Evolutionary conservation across 2,329 filamentous ascomycete genomes (phyloP).

Genomic region (Phyllosticta paracitricarpa): DNA sequence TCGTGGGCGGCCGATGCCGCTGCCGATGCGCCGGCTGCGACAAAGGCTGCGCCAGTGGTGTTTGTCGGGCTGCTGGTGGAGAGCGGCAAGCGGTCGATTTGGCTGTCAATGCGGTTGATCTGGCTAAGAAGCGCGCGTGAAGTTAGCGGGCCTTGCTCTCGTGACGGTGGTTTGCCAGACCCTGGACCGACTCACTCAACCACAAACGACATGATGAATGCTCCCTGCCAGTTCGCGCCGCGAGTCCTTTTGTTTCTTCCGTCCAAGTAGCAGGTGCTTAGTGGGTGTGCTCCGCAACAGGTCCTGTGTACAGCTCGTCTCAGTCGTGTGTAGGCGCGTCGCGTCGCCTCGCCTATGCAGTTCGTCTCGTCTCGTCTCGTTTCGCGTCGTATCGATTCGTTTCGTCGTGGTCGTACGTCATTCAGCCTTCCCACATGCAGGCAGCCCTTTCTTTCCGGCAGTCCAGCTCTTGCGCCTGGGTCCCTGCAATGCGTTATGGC

Average conservation of each 20-base stretch:
- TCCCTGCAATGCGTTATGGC: too few relatives aligned
- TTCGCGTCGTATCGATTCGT: not conserved
- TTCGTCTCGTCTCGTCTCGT: not conserved
- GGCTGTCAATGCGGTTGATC: conserved; percentile 46
- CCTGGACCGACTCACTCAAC: conserved; percentile 25
- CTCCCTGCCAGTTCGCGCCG: not conserved
- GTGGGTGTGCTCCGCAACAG: not conserved
- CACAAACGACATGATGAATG: conserved; percentile 29
- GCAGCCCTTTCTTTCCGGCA: too few relatives aligned
- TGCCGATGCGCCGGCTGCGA: conserved; percentile 1
- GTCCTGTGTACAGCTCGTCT: not conserved
- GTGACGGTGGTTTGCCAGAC: not conserved
- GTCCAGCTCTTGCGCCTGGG: too few relatives aligned
- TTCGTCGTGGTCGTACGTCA: not conserved
- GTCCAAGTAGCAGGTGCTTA: not conserved
- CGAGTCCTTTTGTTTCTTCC: not conserved
- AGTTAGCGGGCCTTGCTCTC: not conserved
- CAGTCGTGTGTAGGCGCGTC: not conserved
- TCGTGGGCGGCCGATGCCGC: conserved; percentile 12
- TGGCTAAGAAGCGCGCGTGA: conserved; percentile 32
- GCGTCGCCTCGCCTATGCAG: not conserved
- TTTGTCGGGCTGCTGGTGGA: conserved; percentile 13
- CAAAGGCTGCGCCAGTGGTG: conserved; percentile 17
- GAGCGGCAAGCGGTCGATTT: conserved; percentile 49
- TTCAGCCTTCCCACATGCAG: not conserved